Conservation (phyloP, 306 rosid species). For the Inga oerstediana region DNA sequence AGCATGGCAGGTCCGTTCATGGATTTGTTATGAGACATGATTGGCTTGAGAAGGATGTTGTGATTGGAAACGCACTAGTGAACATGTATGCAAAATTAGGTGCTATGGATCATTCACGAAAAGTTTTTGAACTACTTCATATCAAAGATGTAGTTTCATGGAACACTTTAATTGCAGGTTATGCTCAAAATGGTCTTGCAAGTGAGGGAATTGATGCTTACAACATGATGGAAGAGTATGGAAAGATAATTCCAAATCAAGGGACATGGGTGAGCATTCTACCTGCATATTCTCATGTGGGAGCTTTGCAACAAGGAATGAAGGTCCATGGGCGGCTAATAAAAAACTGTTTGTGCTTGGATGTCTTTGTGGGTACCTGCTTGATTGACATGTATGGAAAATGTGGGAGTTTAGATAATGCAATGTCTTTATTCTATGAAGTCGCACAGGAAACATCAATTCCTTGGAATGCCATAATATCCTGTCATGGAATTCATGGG, state of each 20-base stretch:
- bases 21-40: constrained; percentile 38
- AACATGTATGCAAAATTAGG: constrained; percentile 51
- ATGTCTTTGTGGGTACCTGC: constrained; percentile 55
- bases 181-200: constrained; percentile 56
- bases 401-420: constrained; percentile 46
- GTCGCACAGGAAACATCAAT: constrained; percentile 43
- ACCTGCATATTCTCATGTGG: constrained; percentile 57
- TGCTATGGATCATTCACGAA: constrained; percentile 36
- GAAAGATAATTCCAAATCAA: constrained; percentile 41
- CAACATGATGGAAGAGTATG: constrained; percentile 42
- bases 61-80: constrained; percentile 40
- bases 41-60: constrained; percentile 42
- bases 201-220: constrained; percentile 47
- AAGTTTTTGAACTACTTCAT: constrained; percentile 45
- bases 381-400: constrained; percentile 50
- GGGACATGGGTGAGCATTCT: constrained; percentile 64
- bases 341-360: constrained; percentile 42
- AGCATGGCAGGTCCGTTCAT: constrained; percentile 41
- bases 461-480: constrained; percentile 54
- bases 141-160: constrained; percentile 45
- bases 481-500: constrained; percentile 53
- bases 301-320: constrained; percentile 57
- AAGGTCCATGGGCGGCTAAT: constrained; percentile 48
- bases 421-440: constrained; percentile 48
- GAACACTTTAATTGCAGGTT: constrained; percentile 56